phyloP scores from a whole-genome alignment of 768 basidiomycete genomes.

The Rhizopogon sp. region DNA sequence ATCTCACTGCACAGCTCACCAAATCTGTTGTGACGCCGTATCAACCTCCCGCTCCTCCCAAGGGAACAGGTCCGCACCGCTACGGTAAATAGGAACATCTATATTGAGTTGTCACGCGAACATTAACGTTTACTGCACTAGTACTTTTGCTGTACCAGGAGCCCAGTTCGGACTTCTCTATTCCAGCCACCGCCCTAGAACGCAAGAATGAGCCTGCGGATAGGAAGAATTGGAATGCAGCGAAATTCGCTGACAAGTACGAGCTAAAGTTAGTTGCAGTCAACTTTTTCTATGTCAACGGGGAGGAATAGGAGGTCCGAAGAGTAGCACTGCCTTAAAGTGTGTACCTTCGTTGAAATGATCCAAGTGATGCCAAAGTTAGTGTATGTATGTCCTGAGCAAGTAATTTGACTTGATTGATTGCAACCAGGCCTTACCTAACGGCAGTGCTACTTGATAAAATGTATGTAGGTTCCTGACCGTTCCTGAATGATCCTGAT shows the following conservation, averaged over 20 bases:
- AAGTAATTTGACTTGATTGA: too few relatives aligned
- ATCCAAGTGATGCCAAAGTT: neutral
- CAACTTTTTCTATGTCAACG: constrained; percentile 47
- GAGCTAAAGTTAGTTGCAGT: constrained; percentile 54
- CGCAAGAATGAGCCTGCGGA: constrained; percentile 37
- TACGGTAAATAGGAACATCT: constrained; percentile 39
- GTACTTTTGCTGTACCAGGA: constrained; percentile 62
- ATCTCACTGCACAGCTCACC: constrained; percentile 35
- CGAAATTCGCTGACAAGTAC: constrained; percentile 45
- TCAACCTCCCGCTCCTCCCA: constrained; percentile 49
- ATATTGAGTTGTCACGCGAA: neutral
- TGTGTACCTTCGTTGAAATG: too few relatives aligned
- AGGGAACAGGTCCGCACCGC: constrained; percentile 49
- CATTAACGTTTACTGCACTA: constrained; percentile 3
- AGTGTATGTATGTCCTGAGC: neutral
- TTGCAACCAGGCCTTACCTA: too few relatives aligned
- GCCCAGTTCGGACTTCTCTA: constrained; percentile 34
- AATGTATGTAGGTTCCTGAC: too few relatives aligned
- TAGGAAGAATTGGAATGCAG: constrained; percentile 51
- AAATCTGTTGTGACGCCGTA: constrained; percentile 50
- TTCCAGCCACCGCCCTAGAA: constrained; percentile 44
- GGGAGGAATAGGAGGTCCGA: constrained; percentile 10
- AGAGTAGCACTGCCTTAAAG: neutral
- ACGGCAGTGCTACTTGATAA: too few relatives aligned
- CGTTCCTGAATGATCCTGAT: too few relatives aligned